Evolutionary conservation across 75 land plant species (phyloP).

Genomic region (Cupressus sempervirens): DNA sequence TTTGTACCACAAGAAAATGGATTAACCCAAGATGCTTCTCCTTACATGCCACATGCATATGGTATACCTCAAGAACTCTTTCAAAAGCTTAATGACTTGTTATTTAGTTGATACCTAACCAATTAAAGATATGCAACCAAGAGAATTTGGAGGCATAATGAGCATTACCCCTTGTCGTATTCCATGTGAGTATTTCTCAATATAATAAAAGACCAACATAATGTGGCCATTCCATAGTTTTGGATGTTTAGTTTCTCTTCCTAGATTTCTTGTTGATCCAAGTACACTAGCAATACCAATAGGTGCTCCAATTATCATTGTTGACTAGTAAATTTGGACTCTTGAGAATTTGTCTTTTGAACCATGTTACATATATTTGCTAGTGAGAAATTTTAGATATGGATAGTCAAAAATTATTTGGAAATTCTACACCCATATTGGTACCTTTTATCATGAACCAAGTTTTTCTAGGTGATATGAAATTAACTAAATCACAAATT

Average conservation of each 20-base stretch:
- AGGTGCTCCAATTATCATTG: neutral
- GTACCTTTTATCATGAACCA: too few species aligned
- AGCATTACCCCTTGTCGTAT: slow-evolving; percentile 8
- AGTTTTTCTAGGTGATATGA: too few species aligned
- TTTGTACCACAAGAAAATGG: slow-evolving; percentile 6
- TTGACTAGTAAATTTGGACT: too few species aligned
- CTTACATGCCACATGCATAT: neutral
- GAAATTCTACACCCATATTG: too few species aligned
- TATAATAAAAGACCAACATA: neutral
- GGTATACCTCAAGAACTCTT: slow-evolving; percentile 4
- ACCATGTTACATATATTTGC: too few species aligned
- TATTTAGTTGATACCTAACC: neutral
- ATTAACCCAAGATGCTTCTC: neutral
- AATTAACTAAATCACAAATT: too few species aligned
- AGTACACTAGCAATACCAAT: neutral
- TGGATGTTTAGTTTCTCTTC: neutral
- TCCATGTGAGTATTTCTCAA: slow-evolving; percentile 8
- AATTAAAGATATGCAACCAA: neutral
- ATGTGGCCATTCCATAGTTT: neutral
- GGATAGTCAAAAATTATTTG: too few species aligned
- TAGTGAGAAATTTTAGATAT: too few species aligned
- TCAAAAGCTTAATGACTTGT: neutral
- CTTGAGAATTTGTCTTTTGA: too few species aligned
- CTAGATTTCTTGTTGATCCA: slow-evolving; percentile 8
- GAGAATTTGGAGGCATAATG: neutral